phyloP scores from a whole-genome alignment of 2,329 filamentous ascomycete species.

The Leptographium lundbergii region DNA sequence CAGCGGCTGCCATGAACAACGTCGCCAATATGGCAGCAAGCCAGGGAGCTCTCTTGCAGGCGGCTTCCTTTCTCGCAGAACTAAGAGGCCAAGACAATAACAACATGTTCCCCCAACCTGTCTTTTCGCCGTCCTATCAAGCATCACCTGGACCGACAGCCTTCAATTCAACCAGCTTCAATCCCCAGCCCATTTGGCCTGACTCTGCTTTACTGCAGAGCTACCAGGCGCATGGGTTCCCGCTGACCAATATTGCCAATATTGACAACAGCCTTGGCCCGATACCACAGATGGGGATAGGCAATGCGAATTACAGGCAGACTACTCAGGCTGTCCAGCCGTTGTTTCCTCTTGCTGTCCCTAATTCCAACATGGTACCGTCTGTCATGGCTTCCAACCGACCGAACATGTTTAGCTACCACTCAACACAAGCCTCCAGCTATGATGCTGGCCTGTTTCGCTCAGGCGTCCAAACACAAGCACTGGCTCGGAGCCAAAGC shows the following conservation, averaged over 20 bases:
- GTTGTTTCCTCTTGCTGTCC: constrained; percentile 7
- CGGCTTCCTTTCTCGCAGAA: background rate
- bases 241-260: constrained; percentile 14
- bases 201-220: constrained; percentile 19
- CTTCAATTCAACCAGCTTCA: constrained; percentile 26
- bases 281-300: constrained; percentile 20
- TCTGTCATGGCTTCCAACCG: background rate
- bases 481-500: background rate
- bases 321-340: constrained; percentile 14
- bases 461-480: background rate
- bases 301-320: constrained; percentile 19
- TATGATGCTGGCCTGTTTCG: background rate
- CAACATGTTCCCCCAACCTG: constrained; percentile 14
- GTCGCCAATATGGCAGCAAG: background rate
- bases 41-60: constrained; percentile 3
- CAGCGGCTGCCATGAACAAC: background rate
- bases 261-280: constrained; percentile 15
- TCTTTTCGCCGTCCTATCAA: constrained; percentile 20
- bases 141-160: constrained; percentile 24
- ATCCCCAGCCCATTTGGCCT: constrained; percentile 24
- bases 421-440: background rate
- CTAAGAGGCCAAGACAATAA: constrained; percentile 5
- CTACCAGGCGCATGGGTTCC: constrained; percentile 18
- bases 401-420: background rate
- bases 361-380: background rate